These are phyloP conservation scores for Salicornia ramosissima DNA, from an alignment of 148 eudicot species.

Conservation along the genomic window DNA sequence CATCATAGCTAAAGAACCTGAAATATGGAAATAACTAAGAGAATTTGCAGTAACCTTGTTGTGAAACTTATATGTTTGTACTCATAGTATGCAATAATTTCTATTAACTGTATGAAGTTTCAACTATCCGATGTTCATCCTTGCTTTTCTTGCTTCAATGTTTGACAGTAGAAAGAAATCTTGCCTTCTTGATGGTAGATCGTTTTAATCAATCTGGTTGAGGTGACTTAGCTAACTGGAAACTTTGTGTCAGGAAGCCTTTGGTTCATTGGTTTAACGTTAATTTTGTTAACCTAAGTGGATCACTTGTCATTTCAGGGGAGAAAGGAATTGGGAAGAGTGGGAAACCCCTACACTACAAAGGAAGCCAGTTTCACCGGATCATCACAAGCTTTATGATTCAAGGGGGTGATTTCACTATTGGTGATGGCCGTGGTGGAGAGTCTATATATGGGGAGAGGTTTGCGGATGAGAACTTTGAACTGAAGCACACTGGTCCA, in stretches of 20 bases:
- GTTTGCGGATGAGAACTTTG: conserved; percentile 87
- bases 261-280: background rate
- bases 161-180: background rate
- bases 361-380: conserved; percentile 73
- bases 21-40: background rate
- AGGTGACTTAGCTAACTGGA: conserved; percentile 4
- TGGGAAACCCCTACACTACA: conserved; percentile 73
- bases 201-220: background rate
- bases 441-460: conserved; percentile 91
- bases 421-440: conserved; percentile 94
- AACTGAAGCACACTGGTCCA: conserved; percentile 78
- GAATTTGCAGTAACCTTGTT: background rate
- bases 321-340: conserved; percentile 70
- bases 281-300: conserved; percentile 5
- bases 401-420: conserved; percentile 93
- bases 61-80: background rate
- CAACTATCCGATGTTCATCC: background rate
- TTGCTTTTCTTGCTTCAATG: background rate
- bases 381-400: conserved; percentile 84
- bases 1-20: background rate
- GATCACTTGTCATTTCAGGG: conserved; percentile 38
- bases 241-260: background rate
- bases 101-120: background rate
- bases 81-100: background rate
- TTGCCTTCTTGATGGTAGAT: background rate